Conservation (phyloP, 495 filamentous ascomycete genomes). For the Podospora conica region DNA sequence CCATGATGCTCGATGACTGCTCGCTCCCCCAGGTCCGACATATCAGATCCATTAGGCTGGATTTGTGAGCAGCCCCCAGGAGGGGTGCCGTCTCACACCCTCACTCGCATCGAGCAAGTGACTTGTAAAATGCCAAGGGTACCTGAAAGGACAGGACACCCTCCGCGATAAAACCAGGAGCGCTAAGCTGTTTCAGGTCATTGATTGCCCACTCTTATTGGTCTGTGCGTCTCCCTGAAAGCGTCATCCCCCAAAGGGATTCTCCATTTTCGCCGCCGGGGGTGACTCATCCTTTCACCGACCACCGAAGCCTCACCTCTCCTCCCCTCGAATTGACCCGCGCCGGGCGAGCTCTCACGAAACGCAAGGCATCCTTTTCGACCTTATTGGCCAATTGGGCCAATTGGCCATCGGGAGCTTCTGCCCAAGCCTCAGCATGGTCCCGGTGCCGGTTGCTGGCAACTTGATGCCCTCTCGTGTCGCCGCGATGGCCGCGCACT, state of each 20-base stretch:
- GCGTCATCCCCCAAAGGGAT: not conserved
- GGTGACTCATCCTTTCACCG: conserved; percentile 9
- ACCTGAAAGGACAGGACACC: conserved; percentile 2
- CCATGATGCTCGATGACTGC: conserved; percentile 6
- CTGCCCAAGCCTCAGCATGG: not conserved
- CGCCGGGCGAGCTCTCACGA: conserved; percentile 8
- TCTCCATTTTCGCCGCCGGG: not conserved
- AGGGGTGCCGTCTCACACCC: conserved; percentile 5
- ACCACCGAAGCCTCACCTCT: not conserved
- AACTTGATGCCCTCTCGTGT: conserved; percentile 15
- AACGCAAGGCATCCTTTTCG: conserved; percentile 19
- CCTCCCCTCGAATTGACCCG: conserved; percentile 5
- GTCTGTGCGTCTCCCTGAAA: not conserved
- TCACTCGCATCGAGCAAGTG: not conserved
- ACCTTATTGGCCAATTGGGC: conserved; percentile 28
- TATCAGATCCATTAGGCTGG: conserved; percentile 18
- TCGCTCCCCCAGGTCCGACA: conserved; percentile 1
- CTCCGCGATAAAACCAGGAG: conserved; percentile 17
- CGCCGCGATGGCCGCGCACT: conserved; percentile 3
- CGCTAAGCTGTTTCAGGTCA: not conserved
- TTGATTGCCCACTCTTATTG: not conserved
- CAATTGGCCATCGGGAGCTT: conserved; percentile 1
- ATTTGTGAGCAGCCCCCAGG: conserved; percentile 14
- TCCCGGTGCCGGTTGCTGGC: conserved; percentile 14
- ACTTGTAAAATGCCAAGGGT: conserved; percentile 17